A percentile compares a stretch with the other conserved stretches of the same genome.
Evolutionary conservation across 1,139 yeast genomes (phyloP).

Genomic region (Taphrina communis): DNA sequence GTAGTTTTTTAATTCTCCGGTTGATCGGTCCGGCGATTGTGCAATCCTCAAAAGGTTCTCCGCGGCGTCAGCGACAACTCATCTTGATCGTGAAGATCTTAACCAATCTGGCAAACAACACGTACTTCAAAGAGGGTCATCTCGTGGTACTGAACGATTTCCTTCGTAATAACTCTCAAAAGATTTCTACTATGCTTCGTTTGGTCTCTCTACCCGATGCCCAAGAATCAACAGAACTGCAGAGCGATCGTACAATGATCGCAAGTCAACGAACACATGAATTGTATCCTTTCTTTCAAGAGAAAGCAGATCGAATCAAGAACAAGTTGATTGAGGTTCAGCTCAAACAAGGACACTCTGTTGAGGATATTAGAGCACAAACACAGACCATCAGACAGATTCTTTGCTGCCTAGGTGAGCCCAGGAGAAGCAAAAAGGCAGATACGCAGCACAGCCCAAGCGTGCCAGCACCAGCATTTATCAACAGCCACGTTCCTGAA

Average conservation of each 20-base stretch:
- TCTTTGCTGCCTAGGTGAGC: constrained; percentile 13
- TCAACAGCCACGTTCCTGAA: constrained; percentile 1
- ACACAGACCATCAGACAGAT: neutral
- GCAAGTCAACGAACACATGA: neutral
- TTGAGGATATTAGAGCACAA: neutral
- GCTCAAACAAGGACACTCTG: constrained; percentile 12
- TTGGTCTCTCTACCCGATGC: neutral
- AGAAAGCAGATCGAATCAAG: constrained; percentile 11
- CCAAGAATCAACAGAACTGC: too few species aligned
- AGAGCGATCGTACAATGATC: too few species aligned
- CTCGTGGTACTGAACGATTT: constrained; percentile 24
- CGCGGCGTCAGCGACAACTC: constrained; percentile 28
- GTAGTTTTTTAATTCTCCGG: constrained; percentile 26
- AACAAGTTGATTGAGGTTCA: constrained; percentile 15
- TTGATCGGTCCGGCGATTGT: constrained; percentile 31
- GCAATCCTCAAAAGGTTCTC: constrained; percentile 1
- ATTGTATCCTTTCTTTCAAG: constrained; percentile 10
- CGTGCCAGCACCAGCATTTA: neutral
- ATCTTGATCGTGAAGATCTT: constrained; percentile 24
- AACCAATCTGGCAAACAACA: constrained; percentile 33
- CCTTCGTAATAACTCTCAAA: neutral
- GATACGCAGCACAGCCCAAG: neutral
- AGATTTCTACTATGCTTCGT: constrained; percentile 9
- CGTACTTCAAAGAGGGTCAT: constrained; percentile 30
- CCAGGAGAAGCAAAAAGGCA: neutral